Conservation (phyloP, 495 filamentous ascomycete genomes). For the Clavariopsis aquatica region DNA sequence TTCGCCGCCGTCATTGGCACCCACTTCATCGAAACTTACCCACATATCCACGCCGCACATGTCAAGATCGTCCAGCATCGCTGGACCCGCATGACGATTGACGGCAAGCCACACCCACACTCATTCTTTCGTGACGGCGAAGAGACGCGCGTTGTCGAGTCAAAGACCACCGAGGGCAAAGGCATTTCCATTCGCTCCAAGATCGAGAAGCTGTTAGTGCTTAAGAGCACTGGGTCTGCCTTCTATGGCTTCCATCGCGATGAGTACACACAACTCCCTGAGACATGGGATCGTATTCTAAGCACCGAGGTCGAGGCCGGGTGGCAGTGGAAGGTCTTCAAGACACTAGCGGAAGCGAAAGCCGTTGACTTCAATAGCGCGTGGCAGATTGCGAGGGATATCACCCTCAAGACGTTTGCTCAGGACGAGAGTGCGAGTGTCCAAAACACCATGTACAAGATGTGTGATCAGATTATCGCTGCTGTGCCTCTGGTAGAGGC, state of each 20-base stretch:
- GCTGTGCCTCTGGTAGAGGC: slow-evolving; percentile 68
- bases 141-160: slow-evolving; percentile 79
- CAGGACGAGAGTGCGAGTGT: slow-evolving; percentile 87
- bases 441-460: slow-evolving; percentile 98
- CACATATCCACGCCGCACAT: slow-evolving; percentile 81
- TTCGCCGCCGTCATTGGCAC: slow-evolving; percentile 80
- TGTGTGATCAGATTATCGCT: slow-evolving; percentile 84
- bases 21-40: slow-evolving; percentile 86
- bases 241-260: slow-evolving; percentile 94
- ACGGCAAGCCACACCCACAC: slow-evolving; percentile 93
- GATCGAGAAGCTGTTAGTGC: slow-evolving; percentile 77
- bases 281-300: slow-evolving; percentile 92
- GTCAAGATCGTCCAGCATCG: slow-evolving; percentile 80
- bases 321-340: slow-evolving; percentile 81
- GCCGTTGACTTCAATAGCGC: slow-evolving; percentile 71
- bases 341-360: slow-evolving; percentile 66
- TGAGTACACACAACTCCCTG: slow-evolving; percentile 85
- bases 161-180: slow-evolving; percentile 46
- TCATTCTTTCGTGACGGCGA: slow-evolving; percentile 87
- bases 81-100: slow-evolving; percentile 86
- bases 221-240: slow-evolving; percentile 96
- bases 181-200: slow-evolving; percentile 54
- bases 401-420: slow-evolving; percentile 92
- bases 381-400: slow-evolving; percentile 71
- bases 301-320: slow-evolving; percentile 84